These are phyloP conservation scores for Emydomyces testavorans DNA, from an alignment of 2,329 filamentous ascomycete genomes.

Conservation along the genomic window DNA sequence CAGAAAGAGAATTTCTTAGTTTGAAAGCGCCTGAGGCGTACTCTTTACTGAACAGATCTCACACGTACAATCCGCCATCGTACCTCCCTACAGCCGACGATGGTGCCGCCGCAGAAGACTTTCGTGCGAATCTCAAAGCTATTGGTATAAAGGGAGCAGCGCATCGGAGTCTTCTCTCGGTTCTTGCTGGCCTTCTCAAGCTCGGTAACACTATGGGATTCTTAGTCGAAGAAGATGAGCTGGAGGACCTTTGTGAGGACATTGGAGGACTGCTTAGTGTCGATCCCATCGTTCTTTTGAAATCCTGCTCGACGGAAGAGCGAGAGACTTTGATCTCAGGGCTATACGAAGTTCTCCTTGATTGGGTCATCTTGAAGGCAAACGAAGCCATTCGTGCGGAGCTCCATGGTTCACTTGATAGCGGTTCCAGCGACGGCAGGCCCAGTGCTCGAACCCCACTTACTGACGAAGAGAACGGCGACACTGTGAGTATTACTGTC, in stretches of 20 bases:
- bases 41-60: slow-evolving; percentile 65
- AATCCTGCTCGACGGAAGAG: slow-evolving; percentile 73
- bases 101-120: slow-evolving; percentile 83
- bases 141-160: slow-evolving; percentile 86
- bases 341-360: slow-evolving; percentile 85
- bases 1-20: slow-evolving; percentile 78
- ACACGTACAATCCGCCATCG: slow-evolving; percentile 71
- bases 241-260: slow-evolving; percentile 83
- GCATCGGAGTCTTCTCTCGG: slow-evolving; percentile 73
- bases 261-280: slow-evolving; percentile 75
- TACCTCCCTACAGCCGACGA: slow-evolving; percentile 92
- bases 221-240: slow-evolving; percentile 65
- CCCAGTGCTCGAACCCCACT: slow-evolving; percentile 52
- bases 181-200: slow-evolving; percentile 75
- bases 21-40: slow-evolving; percentile 69
- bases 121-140: slow-evolving; percentile 70
- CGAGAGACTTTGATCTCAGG: slow-evolving; percentile 71
- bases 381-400: slow-evolving; percentile 74
- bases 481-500: slow-evolving; percentile 80
- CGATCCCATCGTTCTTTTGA: slow-evolving; percentile 68
- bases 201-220: slow-evolving; percentile 85
- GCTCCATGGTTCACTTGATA: slow-evolving; percentile 52
- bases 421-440: slow-evolving; percentile 55
- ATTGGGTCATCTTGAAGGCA: slow-evolving; percentile 84
- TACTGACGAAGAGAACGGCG: slow-evolving; percentile 58